Evolutionary conservation across 805 yeast genomes (phyloP).

Genomic region (Metschnikowia vanudenii): DNA sequence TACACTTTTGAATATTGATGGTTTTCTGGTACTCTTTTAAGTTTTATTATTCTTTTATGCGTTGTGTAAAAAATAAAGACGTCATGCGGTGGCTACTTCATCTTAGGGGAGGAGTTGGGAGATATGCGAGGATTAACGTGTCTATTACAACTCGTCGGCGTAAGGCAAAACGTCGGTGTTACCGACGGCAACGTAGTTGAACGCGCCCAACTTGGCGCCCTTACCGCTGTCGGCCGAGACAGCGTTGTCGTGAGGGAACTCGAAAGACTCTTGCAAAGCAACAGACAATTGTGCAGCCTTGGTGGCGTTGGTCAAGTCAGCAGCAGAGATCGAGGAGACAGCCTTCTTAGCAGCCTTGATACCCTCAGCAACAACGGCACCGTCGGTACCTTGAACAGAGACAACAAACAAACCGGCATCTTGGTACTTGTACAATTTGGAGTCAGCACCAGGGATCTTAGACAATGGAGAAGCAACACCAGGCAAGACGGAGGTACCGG

Average conservation of each 20-base stretch:
- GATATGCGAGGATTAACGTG: conserved; percentile 12
- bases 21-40: neutral
- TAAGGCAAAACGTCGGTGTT: conserved; percentile 82
- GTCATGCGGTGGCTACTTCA: conserved; percentile 9
- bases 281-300: conserved; percentile 42
- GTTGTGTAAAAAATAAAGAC: conserved; percentile 6
- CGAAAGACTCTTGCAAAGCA: conserved; percentile 42
- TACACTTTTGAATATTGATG: neutral
- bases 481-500: conserved; percentile 59
- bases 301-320: conserved; percentile 57
- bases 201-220: conserved; percentile 45
- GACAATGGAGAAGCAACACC: conserved; percentile 52
- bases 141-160: conserved; percentile 74
- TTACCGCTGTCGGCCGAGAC: conserved; percentile 35
- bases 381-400: conserved; percentile 56
- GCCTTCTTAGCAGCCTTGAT: conserved; percentile 57
- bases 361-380: conserved; percentile 57
- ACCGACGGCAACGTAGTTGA: conserved; percentile 89
- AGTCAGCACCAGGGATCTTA: conserved; percentile 45
- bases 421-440: conserved; percentile 62
- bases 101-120: conserved; percentile 5
- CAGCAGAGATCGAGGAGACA: conserved; percentile 31
- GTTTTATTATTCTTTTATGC: conserved; percentile 7
- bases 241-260: conserved; percentile 29
- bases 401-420: conserved; percentile 82